These are phyloP conservation scores for Coriaria nepalensis DNA, from an alignment of 306 rosid genomes.

Conservation along the genomic window DNA sequence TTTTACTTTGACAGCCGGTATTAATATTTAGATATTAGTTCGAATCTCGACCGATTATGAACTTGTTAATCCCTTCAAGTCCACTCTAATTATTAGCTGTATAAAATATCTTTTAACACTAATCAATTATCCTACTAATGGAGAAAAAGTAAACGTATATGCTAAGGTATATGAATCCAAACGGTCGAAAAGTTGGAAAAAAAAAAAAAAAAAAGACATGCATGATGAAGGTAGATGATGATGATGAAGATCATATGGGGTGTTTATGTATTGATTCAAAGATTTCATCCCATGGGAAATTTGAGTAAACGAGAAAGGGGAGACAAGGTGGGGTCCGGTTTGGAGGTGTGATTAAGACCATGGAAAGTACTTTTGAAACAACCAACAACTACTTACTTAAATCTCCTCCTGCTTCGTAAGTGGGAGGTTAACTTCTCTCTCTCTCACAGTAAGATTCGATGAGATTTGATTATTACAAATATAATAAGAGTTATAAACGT, in stretches of 20 bases:
- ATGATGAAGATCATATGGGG: neutral
- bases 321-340: conserved; percentile 10
- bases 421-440: neutral
- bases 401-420: neutral
- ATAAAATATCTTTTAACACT: too few species aligned
- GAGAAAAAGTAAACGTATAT: too few species aligned
- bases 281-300: neutral
- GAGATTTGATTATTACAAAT: conserved; percentile 3
- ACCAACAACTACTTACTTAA: neutral
- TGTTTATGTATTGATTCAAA: neutral
- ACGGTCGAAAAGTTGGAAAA: too few species aligned
- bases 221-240: neutral
- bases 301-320: conserved; percentile 1
- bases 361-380: conserved; percentile 7
- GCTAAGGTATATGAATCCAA: too few species aligned
- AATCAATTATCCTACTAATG: too few species aligned
- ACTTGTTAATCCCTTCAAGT: too few species aligned
- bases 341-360: conserved; percentile 8
- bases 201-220: neutral
- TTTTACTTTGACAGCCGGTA: too few species aligned
- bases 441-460: conserved; percentile 10
- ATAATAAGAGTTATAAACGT: conserved; percentile 12
- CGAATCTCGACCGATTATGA: too few species aligned
- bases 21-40: too few species aligned
- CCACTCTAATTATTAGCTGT: too few species aligned